These are phyloP conservation scores for Nicotiana sylvestris DNA, from an alignment of 257 asterid species.

Conservation along the genomic window DNA sequence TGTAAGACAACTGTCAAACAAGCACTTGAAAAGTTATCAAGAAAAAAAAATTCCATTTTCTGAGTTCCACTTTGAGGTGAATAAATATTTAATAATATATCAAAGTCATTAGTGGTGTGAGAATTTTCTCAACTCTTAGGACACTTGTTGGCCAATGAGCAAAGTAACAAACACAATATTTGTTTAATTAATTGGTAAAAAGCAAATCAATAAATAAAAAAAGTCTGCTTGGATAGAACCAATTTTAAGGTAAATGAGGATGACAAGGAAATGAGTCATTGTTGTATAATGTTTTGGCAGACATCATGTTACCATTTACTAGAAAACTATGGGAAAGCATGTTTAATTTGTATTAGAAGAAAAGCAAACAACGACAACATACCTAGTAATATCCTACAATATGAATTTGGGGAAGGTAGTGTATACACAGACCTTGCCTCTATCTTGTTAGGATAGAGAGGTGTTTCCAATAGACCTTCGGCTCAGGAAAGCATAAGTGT, in stretches of 20 bases:
- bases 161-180: background rate
- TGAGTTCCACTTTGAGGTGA: background rate
- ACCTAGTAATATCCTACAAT: too few species aligned
- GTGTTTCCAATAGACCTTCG: too few species aligned
- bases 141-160: constrained; percentile 6
- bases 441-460: too few species aligned
- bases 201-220: background rate
- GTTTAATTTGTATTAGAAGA: background rate
- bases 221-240: background rate
- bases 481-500: too few species aligned
- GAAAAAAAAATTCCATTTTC: background rate
- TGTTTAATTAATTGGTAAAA: background rate
- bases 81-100: background rate
- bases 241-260: background rate
- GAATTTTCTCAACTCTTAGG: background rate
- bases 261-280: constrained; percentile 9
- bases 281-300: background rate
- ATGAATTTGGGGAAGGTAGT: too few species aligned
- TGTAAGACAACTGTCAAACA: background rate
- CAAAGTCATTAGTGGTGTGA: background rate
- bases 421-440: too few species aligned
- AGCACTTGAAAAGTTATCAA: background rate
- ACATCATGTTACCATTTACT: background rate
- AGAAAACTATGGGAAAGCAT: background rate
- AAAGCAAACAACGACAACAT: background rate